Percentiles rank a stretch among this genome's conserved stretches.
These are phyloP conservation scores for Phallus indusiatus DNA, from an alignment of 768 basidiomycete species.

Conservation along the genomic window DNA sequence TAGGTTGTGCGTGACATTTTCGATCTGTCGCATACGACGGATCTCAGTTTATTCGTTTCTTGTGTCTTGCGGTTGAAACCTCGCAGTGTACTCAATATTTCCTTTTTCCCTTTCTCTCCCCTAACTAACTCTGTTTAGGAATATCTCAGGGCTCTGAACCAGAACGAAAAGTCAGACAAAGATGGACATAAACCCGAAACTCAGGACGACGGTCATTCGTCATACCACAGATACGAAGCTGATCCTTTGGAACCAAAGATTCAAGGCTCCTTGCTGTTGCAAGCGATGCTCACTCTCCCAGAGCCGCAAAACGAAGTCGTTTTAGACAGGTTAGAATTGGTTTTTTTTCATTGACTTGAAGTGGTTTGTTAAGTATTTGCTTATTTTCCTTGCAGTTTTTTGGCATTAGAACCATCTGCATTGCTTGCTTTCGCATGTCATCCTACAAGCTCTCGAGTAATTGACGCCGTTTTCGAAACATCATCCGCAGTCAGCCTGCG, in stretches of 20 bases:
- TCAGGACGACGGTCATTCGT: constrained; percentile 4
- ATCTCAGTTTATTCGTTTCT: constrained; percentile 47
- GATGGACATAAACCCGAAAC: constrained; percentile 2
- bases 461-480: constrained; percentile 63
- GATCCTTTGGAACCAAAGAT: constrained; percentile 54
- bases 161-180: constrained; percentile 18
- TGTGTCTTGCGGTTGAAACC: constrained; percentile 54
- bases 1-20: constrained; percentile 58
- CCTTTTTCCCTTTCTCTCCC: constrained; percentile 1
- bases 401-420: constrained; percentile 46
- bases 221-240: constrained; percentile 16
- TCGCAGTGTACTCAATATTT: constrained; percentile 31
- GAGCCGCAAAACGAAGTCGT: constrained; percentile 60
- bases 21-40: constrained; percentile 39
- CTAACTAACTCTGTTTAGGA: not conserved
- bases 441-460: constrained; percentile 64
- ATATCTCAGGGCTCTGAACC: not conserved
- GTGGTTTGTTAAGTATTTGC: not conserved
- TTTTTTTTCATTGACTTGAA: not conserved
- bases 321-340: constrained; percentile 50
- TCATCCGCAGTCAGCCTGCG: constrained; percentile 56
- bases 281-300: constrained; percentile 65
- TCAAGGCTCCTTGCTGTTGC: constrained; percentile 80
- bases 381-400: constrained; percentile 35
- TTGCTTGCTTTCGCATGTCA: constrained; percentile 51